phyloP scores from a whole-genome alignment of 768 basidiomycete species.

The Tricholoma furcatifolium region DNA sequence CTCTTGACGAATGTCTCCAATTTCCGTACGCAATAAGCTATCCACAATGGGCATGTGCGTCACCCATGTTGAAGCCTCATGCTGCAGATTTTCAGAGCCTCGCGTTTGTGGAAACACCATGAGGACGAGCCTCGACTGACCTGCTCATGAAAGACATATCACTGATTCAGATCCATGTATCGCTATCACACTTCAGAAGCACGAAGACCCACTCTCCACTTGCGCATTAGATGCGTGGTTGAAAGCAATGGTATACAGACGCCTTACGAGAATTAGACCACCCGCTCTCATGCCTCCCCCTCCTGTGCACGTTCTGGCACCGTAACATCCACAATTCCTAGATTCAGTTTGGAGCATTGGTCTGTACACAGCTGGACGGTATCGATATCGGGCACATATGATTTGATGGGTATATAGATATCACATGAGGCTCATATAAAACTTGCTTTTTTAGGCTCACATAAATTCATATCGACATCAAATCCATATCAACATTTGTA shows the following conservation, averaged over 20 bases:
- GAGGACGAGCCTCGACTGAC: background rate
- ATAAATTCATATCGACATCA: too few relatives aligned
- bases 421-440: too few relatives aligned
- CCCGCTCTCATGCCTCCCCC: background rate
- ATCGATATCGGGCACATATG: too few relatives aligned
- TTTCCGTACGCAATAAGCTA: background rate
- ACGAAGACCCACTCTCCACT: background rate
- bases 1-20: conserved; percentile 2
- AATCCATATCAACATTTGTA: too few relatives aligned
- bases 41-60: conserved; percentile 11
- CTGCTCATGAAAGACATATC: conserved; percentile 14
- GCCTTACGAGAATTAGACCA: background rate
- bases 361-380: too few relatives aligned
- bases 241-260: conserved; percentile 4
- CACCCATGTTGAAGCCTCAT: background rate
- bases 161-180: conserved; percentile 29
- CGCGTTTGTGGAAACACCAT: conserved; percentile 6
- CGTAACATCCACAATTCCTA: background rate
- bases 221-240: conserved; percentile 1
- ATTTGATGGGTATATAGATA: too few relatives aligned
- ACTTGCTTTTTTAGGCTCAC: too few relatives aligned
- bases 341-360: too few relatives aligned
- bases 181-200: conserved; percentile 19
- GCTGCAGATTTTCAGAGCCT: conserved; percentile 14
- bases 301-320: background rate